phyloP scores from a whole-genome alignment of 805 yeast genomes.

The Cyberlindnera petersonii region DNA sequence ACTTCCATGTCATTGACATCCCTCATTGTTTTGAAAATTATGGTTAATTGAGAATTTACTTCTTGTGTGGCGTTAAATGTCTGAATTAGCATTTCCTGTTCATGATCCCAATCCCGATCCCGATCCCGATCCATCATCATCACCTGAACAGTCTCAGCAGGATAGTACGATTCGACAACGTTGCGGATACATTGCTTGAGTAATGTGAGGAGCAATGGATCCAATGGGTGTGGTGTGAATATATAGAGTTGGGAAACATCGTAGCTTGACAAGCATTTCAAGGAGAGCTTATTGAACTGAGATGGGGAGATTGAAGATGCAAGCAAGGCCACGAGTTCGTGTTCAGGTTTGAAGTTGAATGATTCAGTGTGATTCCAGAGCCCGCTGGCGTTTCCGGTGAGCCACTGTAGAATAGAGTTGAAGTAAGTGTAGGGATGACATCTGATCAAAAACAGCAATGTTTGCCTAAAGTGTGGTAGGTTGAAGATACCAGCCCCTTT shows the following conservation, averaged over 20 bases:
- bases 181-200: background rate
- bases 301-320: background rate
- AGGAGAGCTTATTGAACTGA: background rate
- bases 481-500: background rate
- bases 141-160: background rate
- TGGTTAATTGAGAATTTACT: background rate
- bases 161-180: background rate
- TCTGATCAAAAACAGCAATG: background rate
- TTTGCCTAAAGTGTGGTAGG: background rate
- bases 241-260: background rate
- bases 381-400: no score
- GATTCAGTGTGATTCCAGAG: no score
- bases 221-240: background rate
- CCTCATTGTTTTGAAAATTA: background rate
- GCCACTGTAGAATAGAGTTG: no score
- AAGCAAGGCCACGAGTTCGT: no score
- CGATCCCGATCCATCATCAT: background rate
- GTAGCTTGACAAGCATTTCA: background rate
- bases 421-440: no score
- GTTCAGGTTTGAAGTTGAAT: no score
- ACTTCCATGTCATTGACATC: background rate
- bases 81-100: background rate
- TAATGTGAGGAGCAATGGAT: background rate
- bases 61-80: constrained; percentile 5
- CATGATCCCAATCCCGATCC: background rate